Evolutionary conservation across 768 basidiomycete genomes (phyloP).

Genomic region (Brasilioporus rufonigricans): DNA sequence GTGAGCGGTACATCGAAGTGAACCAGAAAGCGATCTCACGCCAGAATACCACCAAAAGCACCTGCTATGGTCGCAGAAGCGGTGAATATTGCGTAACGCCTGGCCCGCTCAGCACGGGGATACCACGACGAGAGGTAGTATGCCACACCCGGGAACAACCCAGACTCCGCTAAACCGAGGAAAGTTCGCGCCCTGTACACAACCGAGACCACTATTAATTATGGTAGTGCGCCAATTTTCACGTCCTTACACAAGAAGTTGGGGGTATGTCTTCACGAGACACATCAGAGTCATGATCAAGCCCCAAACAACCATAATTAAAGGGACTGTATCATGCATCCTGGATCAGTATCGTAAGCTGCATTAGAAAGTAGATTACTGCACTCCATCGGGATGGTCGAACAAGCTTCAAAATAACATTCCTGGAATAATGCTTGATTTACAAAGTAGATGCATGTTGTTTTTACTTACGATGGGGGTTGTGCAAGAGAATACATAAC

Average conservation of each 20-base stretch:
- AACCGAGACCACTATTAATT: slow-evolving; percentile 1
- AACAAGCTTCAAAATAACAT: slow-evolving; percentile 35
- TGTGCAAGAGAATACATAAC: slow-evolving; percentile 37
- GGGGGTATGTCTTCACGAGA: slow-evolving; percentile 32
- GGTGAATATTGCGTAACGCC: slow-evolving; percentile 57
- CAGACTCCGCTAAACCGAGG: slow-evolving; percentile 47
- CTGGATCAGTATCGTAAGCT: slow-evolving; percentile 3
- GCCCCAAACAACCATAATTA: slow-evolving; percentile 39
- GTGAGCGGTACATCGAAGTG: not conserved
- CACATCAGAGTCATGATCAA: slow-evolving; percentile 37
- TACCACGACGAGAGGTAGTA: slow-evolving; percentile 58
- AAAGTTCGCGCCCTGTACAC: slow-evolving; percentile 36
- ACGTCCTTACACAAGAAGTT: slow-evolving; percentile 29
- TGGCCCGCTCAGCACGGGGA: slow-evolving; percentile 51
- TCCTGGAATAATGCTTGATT: slow-evolving; percentile 20
- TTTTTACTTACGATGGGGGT: slow-evolving; percentile 36
- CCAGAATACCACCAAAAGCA: slow-evolving; percentile 45
- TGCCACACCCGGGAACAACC: slow-evolving; percentile 39
- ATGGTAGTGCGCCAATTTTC: not conserved
- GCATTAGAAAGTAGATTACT: not conserved
- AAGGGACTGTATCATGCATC: slow-evolving; percentile 31
- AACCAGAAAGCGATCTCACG: slow-evolving; percentile 31
- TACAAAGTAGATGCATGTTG: not conserved
- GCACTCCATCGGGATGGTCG: slow-evolving; percentile 35
- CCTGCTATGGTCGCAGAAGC: slow-evolving; percentile 55